A percentile compares a stretch with the other conserved stretches of the same genome.
phyloP scores from a whole-genome alignment of 2,329 filamentous ascomycete species.

The Penicillium freii region DNA sequence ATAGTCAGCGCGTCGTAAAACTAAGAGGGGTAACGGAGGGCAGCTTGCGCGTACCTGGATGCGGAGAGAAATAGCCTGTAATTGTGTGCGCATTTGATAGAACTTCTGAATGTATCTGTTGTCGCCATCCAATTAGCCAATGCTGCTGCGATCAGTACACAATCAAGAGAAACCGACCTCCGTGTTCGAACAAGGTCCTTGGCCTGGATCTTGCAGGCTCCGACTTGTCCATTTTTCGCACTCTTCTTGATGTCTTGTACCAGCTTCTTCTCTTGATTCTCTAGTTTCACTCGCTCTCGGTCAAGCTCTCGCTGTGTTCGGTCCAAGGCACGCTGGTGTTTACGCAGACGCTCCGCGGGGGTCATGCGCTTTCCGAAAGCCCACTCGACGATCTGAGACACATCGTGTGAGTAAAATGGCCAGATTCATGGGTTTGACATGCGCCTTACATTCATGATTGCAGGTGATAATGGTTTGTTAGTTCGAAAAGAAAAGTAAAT shows the following conservation, averaged over 20 bases:
- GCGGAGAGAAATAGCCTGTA: slow-evolving; percentile 91
- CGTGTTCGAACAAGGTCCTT: slow-evolving; percentile 93
- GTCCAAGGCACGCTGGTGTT: slow-evolving; percentile 92
- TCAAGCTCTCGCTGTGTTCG: slow-evolving; percentile 97
- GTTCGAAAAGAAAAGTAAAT: neutral
- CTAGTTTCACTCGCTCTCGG: slow-evolving; percentile 88
- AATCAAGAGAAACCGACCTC: slow-evolving; percentile 50
- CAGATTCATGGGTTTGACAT: neutral
- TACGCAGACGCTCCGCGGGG: slow-evolving; percentile 64
- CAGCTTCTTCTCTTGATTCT: slow-evolving; percentile 98
- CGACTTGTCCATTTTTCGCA: slow-evolving; percentile 96
- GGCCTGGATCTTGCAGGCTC: slow-evolving; percentile 96
- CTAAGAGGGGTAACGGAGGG: neutral
- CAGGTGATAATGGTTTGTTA: neutral
- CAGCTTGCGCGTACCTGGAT: slow-evolving; percentile 67
- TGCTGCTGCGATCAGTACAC: neutral
- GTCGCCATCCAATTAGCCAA: slow-evolving; percentile 3
- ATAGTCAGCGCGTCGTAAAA: slow-evolving; percentile 5
- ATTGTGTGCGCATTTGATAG: slow-evolving; percentile 94
- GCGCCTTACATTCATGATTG: slow-evolving; percentile 44
- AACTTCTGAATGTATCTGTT: slow-evolving; percentile 92
- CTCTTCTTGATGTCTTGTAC: slow-evolving; percentile 96
- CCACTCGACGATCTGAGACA: slow-evolving; percentile 88
- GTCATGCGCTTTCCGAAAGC: slow-evolving; percentile 99
- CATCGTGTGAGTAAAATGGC: slow-evolving; percentile 11